Conservation (phyloP, 371 early-diverging fungal genomes). For the Sporodiniella umbellata region DNA sequence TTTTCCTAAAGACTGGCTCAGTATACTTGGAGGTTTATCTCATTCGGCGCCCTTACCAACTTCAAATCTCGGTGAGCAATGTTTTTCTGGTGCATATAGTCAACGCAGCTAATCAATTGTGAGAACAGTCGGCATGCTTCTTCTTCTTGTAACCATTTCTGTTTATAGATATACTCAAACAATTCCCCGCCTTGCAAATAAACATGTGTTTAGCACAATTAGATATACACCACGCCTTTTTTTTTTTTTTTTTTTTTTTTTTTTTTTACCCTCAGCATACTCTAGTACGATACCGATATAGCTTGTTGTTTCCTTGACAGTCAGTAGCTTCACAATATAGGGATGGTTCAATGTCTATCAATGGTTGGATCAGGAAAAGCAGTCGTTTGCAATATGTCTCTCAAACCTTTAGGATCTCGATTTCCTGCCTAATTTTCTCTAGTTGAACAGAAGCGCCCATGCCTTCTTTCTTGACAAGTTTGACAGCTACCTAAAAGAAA, state of each 20-base stretch:
- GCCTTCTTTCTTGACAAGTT: conserved; percentile 74
- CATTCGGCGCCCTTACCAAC: conserved; percentile 56
- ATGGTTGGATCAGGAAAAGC: background rate
- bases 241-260: too few species aligned
- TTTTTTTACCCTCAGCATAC: conserved; percentile 78
- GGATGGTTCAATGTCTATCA: conserved; percentile 79
- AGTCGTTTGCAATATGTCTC: conserved; percentile 1
- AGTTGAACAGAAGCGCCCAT: conserved; percentile 71
- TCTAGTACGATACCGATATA: conserved; percentile 95
- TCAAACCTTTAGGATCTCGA: conserved; percentile 73
- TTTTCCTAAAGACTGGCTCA: conserved; percentile 96
- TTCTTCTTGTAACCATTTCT: conserved; percentile 81
- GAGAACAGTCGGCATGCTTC: conserved; percentile 91
- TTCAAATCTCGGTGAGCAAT: conserved; percentile 97
- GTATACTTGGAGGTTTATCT: background rate
- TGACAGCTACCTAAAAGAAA: conserved; percentile 77
- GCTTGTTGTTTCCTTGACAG: conserved; percentile 93
- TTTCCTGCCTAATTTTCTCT: conserved; percentile 78
- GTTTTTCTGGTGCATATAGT: conserved; percentile 83
- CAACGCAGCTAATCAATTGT: conserved; percentile 88
- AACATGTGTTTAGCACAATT: too few species aligned
- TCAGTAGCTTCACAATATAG: conserved; percentile 90
- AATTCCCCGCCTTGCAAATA: conserved; percentile 73
- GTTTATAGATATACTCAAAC: conserved; percentile 93
- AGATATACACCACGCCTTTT: background rate